Conservation (phyloP, 495 filamentous ascomycete species). For the Penicillium canariense region DNA sequence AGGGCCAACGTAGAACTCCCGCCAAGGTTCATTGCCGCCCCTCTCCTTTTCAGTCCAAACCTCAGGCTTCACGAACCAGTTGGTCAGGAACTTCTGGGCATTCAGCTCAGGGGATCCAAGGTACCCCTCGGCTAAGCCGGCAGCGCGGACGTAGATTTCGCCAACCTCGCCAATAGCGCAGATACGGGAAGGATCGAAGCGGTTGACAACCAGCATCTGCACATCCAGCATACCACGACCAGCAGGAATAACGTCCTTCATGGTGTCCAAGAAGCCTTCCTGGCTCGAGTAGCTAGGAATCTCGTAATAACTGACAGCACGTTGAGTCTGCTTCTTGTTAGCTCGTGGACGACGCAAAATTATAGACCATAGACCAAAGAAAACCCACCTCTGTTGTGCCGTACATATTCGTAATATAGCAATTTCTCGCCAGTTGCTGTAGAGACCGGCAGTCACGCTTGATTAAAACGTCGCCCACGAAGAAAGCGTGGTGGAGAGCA, state of each 20-base stretch:
- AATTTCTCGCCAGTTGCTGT: constrained; percentile 74
- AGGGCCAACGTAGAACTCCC: constrained; percentile 75
- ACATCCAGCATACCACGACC: constrained; percentile 92
- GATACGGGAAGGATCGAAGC: constrained; percentile 64
- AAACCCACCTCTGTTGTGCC: constrained; percentile 74
- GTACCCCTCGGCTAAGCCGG: constrained; percentile 86
- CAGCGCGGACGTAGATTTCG: constrained; percentile 87
- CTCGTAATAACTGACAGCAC: constrained; percentile 84
- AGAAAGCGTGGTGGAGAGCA: constrained; percentile 77
- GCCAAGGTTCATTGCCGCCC: constrained; percentile 59
- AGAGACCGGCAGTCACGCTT: constrained; percentile 82
- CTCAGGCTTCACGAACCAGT: constrained; percentile 81
- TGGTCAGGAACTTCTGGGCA: constrained; percentile 76
- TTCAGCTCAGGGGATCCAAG: constrained; percentile 68
- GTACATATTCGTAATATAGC: constrained; percentile 85
- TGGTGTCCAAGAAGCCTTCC: constrained; percentile 63
- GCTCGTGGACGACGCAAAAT: background rate
- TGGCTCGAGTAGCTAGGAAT: constrained; percentile 68
- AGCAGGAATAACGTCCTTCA: constrained; percentile 80
- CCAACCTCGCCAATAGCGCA: constrained; percentile 82
- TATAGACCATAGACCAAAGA: no score
- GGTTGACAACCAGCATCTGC: constrained; percentile 86
- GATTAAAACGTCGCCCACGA: constrained; percentile 89
- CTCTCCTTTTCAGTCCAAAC: constrained; percentile 66
- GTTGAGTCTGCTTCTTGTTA: constrained; percentile 52